Base-by-base conservation (phyloP, 345 rosid species). In the Sisymbrium altissimum region DNA sequence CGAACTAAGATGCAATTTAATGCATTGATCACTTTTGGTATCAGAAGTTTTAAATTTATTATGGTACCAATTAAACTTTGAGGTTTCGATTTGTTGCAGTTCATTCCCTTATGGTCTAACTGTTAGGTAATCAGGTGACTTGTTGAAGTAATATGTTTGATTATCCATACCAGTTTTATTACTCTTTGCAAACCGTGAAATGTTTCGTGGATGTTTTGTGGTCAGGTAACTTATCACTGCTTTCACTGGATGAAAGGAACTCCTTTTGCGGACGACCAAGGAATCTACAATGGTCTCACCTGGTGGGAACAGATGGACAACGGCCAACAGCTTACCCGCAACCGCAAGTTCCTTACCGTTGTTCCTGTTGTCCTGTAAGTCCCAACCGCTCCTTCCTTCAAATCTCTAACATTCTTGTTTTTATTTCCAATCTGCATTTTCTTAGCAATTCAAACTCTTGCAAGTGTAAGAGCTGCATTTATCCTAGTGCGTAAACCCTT, bases 221-320 rank as follows among this genome's bases (percentile, higher is more conserved):
- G 45, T 60, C 86, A 95, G 98, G 79, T 95, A 54, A 95, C 97
- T 14, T 95, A 90, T 78, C 99, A 92, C 76, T 90, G 83, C 85
- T 95, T 95, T 71, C 99, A 95, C 82, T 95, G 98, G 98, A 90
- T 88, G 92, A 92, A 95, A 79, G 99, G 99, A 73, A 95, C 98
- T 4, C 99, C 99, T 3, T 95, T 95, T 77, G 88, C 86, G 14
- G 99, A 95, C 15, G 99, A 95, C 72, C 99, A 95, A 73, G 98
- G 99, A n/a, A 92, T 95, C 78, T 92, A 95, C 80, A 95, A 95
- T 71, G 48, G 86, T 59, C 76, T 95, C 78, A 95, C 99, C 64
- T 95, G 98, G 99, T 92, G 99, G 98, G 99, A 95, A 74, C 99
- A 95, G 83, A 84, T 95, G 38, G 99, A 95, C 78, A 92, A 61